phyloP scores from a whole-genome alignment of 495 filamentous ascomycete genomes.

The Sphaerosporella brunnea region DNA sequence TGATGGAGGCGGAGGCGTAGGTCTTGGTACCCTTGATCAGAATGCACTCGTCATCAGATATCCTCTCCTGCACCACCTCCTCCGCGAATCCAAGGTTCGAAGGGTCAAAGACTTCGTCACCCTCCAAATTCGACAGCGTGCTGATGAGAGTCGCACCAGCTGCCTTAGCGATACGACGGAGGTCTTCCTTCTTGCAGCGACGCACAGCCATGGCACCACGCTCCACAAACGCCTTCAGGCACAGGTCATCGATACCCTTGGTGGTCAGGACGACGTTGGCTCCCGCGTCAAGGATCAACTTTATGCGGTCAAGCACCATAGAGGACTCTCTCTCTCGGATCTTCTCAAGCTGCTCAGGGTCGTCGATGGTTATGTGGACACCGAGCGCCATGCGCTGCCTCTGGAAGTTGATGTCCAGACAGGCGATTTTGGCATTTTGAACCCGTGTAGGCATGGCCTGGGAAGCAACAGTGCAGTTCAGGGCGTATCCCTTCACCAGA shows the following conservation, averaged over 20 bases:
- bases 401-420: conserved; percentile 93
- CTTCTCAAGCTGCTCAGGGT: conserved; percentile 91
- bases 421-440: conserved; percentile 88
- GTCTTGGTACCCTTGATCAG: conserved; percentile 89
- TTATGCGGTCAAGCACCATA: conserved; percentile 84
- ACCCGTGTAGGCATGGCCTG: conserved; percentile 94
- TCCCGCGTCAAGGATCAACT: conserved; percentile 94
- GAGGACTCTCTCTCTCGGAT: conserved; percentile 81
- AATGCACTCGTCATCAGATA: conserved; percentile 98
- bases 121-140: conserved; percentile 87
- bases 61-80: conserved; percentile 89
- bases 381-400: conserved; percentile 98
- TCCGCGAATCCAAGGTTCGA: conserved; percentile 79
- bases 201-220: conserved; percentile 89
- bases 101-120: conserved; percentile 89
- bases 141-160: conserved; percentile 85
- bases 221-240: conserved; percentile 87
- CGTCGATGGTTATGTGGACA: conserved; percentile 94
- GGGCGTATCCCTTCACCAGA: conserved; percentile 84
- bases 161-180: conserved; percentile 87
- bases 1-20: conserved; percentile 85
- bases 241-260: conserved; percentile 95
- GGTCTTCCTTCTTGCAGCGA: conserved; percentile 96
- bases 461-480: conserved; percentile 97
- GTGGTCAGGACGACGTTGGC: conserved; percentile 94